Base-by-base conservation (phyloP, 768 basidiomycete species). In the Fistulinella prunicolor region DNA sequence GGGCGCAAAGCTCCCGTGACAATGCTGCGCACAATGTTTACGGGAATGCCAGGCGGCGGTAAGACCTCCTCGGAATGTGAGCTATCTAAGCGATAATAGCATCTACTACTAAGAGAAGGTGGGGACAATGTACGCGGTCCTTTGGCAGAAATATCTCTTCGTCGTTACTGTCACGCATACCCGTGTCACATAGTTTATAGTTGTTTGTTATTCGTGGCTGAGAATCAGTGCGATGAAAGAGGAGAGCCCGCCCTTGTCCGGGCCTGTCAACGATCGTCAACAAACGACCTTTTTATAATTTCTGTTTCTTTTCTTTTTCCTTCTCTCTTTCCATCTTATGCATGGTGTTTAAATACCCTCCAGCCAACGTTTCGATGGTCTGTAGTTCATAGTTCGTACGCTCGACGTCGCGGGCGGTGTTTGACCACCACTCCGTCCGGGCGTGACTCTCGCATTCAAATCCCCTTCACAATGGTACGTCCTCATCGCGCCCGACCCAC, bases 331-430 rank as follows among this genome's bases (percentile, higher is more conserved):
- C 19, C 38, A 50, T 44, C 55, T 61, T 60, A 57, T 63, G 69
- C 60, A 74, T 75, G 73, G 71, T 72, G 71, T 71, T 73, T 72
- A 72, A 74, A 73, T 68, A 65, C 71, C 55, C 65, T 61, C 47
- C 54, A 24, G 53, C 54, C 49, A 56, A 50, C 48, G 57, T 58
- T 44, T 56, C 60, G 52, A 63, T 72, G 65, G 23, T 54, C 48
- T 35, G 17, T 46, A 53, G 52, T 21, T 67, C 59, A 61, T 76
- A 81, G 76, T 76, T 75, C 78, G 66, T 70, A 69, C 68, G 69
- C 70, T 70, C 70, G 64, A 62, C 72, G 76, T 80, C 77, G 78
- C 79, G 81, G 82, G 75, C 75, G 78, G 72, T 74, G 69, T 61
- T 53, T 52, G 63, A 69, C 65, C 70, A 60, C 65, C 66, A 64